Percentiles rank a stretch among this genome's conserved stretches.
Conservation (phyloP, 495 filamentous ascomycete species). For the Thermochaetoides thermophila region DNA sequence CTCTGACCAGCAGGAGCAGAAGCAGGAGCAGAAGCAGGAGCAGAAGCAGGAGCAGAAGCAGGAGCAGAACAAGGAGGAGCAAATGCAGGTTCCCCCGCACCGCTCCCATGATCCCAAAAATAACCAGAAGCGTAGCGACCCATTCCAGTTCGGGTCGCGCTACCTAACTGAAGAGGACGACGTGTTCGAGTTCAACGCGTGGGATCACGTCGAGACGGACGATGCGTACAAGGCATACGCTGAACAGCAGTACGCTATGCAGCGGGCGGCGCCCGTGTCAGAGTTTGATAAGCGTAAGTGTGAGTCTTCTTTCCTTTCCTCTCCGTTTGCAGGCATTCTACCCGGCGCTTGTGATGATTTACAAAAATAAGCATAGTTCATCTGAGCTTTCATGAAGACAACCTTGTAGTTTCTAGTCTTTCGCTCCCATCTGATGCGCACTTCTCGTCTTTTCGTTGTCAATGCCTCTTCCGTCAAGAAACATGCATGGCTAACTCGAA, state of each 20-base stretch:
- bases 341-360: conserved; percentile 37
- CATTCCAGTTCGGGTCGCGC: conserved; percentile 90
- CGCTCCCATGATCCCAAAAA: conserved; percentile 40
- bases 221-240: conserved; percentile 69
- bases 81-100: conserved; percentile 25
- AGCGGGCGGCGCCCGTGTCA: conserved; percentile 67
- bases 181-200: conserved; percentile 92
- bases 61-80: conserved; percentile 5
- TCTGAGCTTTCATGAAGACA: conserved; percentile 43
- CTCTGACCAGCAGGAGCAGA: no score
- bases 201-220: conserved; percentile 92
- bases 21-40: no score
- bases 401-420: conserved; percentile 37
- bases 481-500: conserved; percentile 25
- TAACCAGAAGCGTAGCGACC: conserved; percentile 70
- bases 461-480: no score
- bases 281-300: conserved; percentile 66
- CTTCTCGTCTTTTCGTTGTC: no score
- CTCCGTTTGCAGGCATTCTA: neutral
- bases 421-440: conserved; percentile 47
- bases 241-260: conserved; percentile 62
- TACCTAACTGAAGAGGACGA: conserved; percentile 67
- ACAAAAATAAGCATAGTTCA: conserved; percentile 45
- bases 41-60: no score
- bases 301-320: conserved; percentile 4